These are phyloP conservation scores for Kwoniella shivajii DNA, from an alignment of 1,284 basidiomycete species.

Conservation along the genomic window DNA sequence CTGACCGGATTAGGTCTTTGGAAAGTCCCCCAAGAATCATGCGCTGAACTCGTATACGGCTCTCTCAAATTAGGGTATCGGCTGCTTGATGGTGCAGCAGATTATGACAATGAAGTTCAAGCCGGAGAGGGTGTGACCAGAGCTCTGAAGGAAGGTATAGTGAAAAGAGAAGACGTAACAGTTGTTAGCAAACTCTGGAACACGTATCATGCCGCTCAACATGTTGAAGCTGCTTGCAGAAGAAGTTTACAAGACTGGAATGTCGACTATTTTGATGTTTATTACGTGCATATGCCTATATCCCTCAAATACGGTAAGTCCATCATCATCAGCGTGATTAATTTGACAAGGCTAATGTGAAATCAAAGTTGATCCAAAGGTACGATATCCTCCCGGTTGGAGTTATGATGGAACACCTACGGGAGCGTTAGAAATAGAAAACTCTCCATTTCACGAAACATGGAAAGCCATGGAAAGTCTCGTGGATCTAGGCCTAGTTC, in stretches of 20 bases:
- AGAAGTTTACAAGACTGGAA: slow-evolving; percentile 7
- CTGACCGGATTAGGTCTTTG: slow-evolving; percentile 8
- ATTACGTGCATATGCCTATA: slow-evolving; percentile 10
- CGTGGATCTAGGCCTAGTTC: slow-evolving; percentile 3
- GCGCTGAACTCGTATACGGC: slow-evolving; percentile 2
- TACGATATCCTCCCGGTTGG: slow-evolving; percentile 9
- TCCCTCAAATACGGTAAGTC: slow-evolving; percentile 6
- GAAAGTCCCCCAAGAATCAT: slow-evolving; percentile 3
- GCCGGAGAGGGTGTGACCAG: slow-evolving; percentile 1
- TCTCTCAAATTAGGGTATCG: slow-evolving; percentile 2
- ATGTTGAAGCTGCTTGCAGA: slow-evolving; percentile 8
- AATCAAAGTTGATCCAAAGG: neutral
- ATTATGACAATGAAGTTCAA: slow-evolving; percentile 6
- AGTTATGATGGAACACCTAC: slow-evolving; percentile 7
- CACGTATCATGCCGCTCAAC: slow-evolving; percentile 4
- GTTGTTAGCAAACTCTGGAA: slow-evolving; percentile 11
- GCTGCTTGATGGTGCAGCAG: slow-evolving; percentile 7
- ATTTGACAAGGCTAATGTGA: neutral
- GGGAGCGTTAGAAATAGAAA: neutral
- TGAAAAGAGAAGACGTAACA: slow-evolving; percentile 4
- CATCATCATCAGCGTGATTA: neutral
- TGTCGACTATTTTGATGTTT: slow-evolving; percentile 10
- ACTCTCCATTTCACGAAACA: slow-evolving; percentile 5
- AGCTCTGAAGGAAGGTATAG: neutral
- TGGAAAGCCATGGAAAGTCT: slow-evolving; percentile 9